Percentiles rank a stretch among this genome's conserved stretches.
These are phyloP conservation scores for Chrysanthemum seticuspe DNA, from an alignment of 129 eudicot genomes.

Conservation along the genomic window DNA sequence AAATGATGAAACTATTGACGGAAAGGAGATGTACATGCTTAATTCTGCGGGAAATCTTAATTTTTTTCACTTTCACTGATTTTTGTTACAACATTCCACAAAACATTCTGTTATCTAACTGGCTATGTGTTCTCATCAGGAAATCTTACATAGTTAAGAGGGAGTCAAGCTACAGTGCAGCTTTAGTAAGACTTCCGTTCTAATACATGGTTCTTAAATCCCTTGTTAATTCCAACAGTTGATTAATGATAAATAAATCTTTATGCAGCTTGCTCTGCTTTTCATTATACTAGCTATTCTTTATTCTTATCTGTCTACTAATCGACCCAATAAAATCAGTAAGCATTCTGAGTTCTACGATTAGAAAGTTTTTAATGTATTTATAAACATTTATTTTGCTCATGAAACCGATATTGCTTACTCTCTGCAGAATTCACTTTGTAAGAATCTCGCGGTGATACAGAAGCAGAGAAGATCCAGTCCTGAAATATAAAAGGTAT, in stretches of 20 bases:
- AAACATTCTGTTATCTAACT: constrained; percentile 1
- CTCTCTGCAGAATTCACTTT: constrained; percentile 30
- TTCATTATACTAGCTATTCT: constrained; percentile 64
- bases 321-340: constrained; percentile 44
- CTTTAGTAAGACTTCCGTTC: constrained; percentile 42
- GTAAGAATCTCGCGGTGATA: constrained; percentile 18
- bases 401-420: neutral
- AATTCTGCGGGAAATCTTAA: too few relatives aligned
- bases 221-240: neutral
- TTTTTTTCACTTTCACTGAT: neutral
- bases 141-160: constrained; percentile 59
- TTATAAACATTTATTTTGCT: constrained; percentile 12
- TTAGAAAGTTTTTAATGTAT: neutral
- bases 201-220: too few relatives aligned
- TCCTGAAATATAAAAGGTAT: constrained; percentile 18
- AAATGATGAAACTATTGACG: too few relatives aligned
- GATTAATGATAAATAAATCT: neutral
- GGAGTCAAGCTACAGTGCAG: constrained; percentile 41
- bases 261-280: constrained; percentile 56
- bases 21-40: too few relatives aligned
- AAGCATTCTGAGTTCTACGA: constrained; percentile 28
- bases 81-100: neutral
- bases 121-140: constrained; percentile 38
- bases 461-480: neutral
- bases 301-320: constrained; percentile 48